phyloP scores from a whole-genome alignment of 2,329 filamentous ascomycete species.

The Aspergillus pseudoterreus region DNA sequence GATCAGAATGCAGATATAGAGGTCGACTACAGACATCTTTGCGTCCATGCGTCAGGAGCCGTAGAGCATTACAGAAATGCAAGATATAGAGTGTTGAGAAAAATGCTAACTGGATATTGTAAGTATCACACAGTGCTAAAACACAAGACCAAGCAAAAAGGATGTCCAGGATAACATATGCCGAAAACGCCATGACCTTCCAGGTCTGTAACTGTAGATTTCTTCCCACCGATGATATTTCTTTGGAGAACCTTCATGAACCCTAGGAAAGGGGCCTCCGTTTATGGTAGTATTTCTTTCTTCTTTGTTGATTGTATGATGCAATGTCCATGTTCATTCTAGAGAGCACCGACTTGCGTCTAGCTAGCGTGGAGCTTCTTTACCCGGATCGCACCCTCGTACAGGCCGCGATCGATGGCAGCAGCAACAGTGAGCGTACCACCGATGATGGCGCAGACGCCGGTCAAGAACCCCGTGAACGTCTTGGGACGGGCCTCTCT shows the following conservation, averaged over 20 bases:
- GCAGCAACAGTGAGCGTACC: conserved; percentile 95
- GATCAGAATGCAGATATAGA: conserved; percentile 3
- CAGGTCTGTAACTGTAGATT: background rate
- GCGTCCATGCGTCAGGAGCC: too few relatives aligned
- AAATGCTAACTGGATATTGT: background rate
- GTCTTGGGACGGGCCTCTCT: conserved; percentile 85
- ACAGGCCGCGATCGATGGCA: conserved; percentile 83
- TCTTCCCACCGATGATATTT: conserved; percentile 2
- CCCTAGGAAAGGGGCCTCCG: background rate
- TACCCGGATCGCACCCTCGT: conserved; percentile 78
- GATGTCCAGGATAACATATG: conserved; percentile 1
- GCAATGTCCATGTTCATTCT: too few relatives aligned
- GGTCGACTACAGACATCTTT: background rate
- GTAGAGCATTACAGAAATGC: too few relatives aligned
- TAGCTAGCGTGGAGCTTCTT: conserved; percentile 73
- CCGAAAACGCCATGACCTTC: conserved; percentile 8
- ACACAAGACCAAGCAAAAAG: background rate
- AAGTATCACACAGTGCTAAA: conserved; percentile 1
- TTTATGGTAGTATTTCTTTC: background rate
- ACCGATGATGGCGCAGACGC: conserved; percentile 89
- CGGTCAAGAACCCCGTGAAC: conserved; percentile 87
- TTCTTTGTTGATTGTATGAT: background rate
- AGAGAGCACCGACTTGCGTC: background rate
- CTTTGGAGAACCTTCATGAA: background rate
- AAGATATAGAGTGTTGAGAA: background rate